Evolutionary conservation across 345 rosid species (phyloP), one percentile per base, ranked within the genome.

Genomic region (Garcia nutans): DNA sequence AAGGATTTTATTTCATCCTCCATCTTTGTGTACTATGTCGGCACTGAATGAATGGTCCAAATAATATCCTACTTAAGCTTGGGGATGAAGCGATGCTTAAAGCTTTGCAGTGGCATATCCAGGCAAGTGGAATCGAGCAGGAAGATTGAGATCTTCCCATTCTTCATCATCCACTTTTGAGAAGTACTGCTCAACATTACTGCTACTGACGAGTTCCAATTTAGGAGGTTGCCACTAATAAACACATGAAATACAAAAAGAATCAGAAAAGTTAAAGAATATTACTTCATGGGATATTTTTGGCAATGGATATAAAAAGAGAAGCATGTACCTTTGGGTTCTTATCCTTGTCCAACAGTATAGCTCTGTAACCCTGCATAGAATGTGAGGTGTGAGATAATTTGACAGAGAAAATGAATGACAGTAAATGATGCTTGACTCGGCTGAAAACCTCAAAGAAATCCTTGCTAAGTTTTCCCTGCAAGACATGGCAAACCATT

Each of bases 281-380:
- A n/a, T 17, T 11, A 16, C 8, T 19, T 13, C 10, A 26, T 26
- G 15, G 20, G 52, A 23, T 11, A 2, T 10, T 31, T 1, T 9
- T 7, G 5, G 7, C 13, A 28, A 28, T 16, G 31, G 57, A 58
- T 50, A n/a, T 10, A 75, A 72, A 70, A 72, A 77, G 44, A 65
- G 52, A 9, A 52, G 47, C 13, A 52, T 49, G 68, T 52, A 92
- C 98, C 96, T 90, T 90, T 17, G 94, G 96, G 76, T 88, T 94
- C 84, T 74, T 90, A 83, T 89, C 98, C 82, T 94, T 94, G 57
- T 92, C 98, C 72, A 90, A 28, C 78, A 94, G 86, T 63, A 92
- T 83, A 78, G 98, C 98, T 82, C 98, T 89, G 87, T 97, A 91
- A 72, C 98, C 98, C 98, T 94, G 89, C 77, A 84, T 26, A 56